These are phyloP conservation scores for Allantophomopsis cytisporea DNA, from an alignment of 2,329 filamentous ascomycete species.

Conservation along the genomic window DNA sequence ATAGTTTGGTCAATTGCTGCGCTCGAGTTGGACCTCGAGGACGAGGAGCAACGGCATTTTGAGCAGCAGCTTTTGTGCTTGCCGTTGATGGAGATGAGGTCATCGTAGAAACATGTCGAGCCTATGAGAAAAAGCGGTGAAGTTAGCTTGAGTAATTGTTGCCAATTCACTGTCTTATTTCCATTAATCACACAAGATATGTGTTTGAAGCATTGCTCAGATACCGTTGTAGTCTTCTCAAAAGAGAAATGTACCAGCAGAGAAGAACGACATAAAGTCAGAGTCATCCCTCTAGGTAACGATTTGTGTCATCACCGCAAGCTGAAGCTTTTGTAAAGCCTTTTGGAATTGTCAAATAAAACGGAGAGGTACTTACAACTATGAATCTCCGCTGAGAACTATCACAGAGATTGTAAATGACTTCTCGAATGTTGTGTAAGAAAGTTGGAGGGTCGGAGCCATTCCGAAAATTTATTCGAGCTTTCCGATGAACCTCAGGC, in stretches of 20 bases:
- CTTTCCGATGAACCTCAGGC: too few species aligned
- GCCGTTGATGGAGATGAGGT: conserved; percentile 1
- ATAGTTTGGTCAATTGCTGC: conserved; percentile 53
- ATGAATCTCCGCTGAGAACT: too few species aligned
- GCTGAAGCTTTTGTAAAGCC: neutral
- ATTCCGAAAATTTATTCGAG: too few species aligned
- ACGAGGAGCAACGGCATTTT: conserved; percentile 8
- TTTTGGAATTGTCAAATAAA: neutral
- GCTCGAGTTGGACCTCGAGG: conserved; percentile 15
- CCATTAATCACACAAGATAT: too few species aligned
- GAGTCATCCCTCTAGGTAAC: conserved; percentile 37
- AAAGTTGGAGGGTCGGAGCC: too few species aligned
- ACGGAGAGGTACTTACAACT: neutral
- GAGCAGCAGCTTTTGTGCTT: conserved; percentile 3
- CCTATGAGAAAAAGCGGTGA: conserved; percentile 1
- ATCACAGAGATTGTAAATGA: too few species aligned
- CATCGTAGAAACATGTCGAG: neutral
- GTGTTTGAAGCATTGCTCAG: conserved; percentile 43
- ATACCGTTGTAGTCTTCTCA: conserved; percentile 90
- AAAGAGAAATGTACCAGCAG: conserved; percentile 49
- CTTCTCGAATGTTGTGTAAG: too few species aligned
- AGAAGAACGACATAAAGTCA: conserved; percentile 39
- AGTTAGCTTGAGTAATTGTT: conserved; percentile 1
- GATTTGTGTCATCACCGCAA: conserved; percentile 47
- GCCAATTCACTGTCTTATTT: neutral